Evolutionary conservation across 2,329 filamentous ascomycete species (phyloP), one percentile per base, ranked within the genome.

Genomic region (Didymella sp.): DNA sequence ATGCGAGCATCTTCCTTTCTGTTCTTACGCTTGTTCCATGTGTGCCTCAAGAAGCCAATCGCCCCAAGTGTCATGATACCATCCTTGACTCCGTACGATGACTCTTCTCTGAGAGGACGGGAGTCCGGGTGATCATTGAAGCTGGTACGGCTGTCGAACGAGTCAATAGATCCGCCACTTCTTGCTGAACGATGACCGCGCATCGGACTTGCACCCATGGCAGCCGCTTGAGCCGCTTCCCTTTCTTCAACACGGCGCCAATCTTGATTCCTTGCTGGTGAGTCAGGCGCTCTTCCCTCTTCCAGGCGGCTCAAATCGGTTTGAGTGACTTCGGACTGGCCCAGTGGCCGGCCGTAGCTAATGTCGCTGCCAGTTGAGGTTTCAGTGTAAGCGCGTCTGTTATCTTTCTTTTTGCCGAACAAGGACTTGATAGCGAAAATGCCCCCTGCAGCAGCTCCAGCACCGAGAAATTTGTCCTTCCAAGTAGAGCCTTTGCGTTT

Each of bases 1-100:
- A 90, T 84, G 21, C 86, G 84, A 50, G 86, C 82, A 62, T 87
- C 81, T 52, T 88, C 84, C 52, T 73, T 86, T 73, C 63, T 85
- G 77, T 72, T 88, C 81, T 70, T 83, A 77, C 72, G 81, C 73
- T 63, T 85, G 80, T 71, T 73, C 55, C 77, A 77, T 62, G 77
- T 79, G 51, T 81, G 77, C 59, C 77, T 77, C 21, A 78, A 58
- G 47, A 76, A 79, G 6, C 76, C 77, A 6, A 72, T 60, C 1
- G 76, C 66, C 21, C 78, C 78, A 37, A 78, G 64, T 2, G 72
- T 81, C 72, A 64, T 86, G 77, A 73, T 87, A 81, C 63, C 77
- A 42, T 80, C 72, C 35, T 77, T 71, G 2, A 80, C 55, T 5
- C 76, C 77, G 55, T 77, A 76, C 6, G 67, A 70, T 21, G 71